Evolutionary conservation across 225 moss, liverwort and hornwort genomes (phyloP).

Genomic region (Physcomitrium patens): DNA sequence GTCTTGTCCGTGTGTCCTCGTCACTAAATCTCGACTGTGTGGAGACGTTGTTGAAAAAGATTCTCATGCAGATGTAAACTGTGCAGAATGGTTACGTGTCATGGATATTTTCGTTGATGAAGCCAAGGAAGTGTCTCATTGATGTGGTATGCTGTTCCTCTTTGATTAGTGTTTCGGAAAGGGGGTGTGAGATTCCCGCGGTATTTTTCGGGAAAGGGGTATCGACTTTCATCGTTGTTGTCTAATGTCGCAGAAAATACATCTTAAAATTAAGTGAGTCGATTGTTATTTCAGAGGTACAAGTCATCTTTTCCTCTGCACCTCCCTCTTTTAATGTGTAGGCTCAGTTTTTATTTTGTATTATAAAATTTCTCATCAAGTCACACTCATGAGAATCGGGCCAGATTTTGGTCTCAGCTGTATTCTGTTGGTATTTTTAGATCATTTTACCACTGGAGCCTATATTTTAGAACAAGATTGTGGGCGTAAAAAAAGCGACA

Average conservation of each 20-base stretch:
- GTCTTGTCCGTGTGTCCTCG: not conserved
- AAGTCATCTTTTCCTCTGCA: not conserved
- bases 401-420: not conserved
- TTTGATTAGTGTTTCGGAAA: not conserved
- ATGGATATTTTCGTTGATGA: not conserved
- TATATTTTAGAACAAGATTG: not conserved
- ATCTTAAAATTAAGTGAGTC: not conserved
- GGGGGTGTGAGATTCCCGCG: not conserved
- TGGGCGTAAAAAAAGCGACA: not conserved
- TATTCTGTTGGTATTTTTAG: not conserved
- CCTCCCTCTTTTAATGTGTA: not conserved
- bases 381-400: not conserved
- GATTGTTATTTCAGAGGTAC: conserved; percentile 5
- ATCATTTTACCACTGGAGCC: not conserved
- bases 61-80: conserved; percentile 12
- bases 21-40: not conserved
- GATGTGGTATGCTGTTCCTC: conserved; percentile 15
- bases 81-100: not conserved
- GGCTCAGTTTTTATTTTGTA: not conserved
- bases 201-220: not conserved
- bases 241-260: conserved; percentile 6
- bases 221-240: conserved; percentile 3
- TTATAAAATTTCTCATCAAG: not conserved
- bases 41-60: not conserved
- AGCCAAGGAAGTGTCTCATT: not conserved